Conservation (phyloP, 2,329 filamentous ascomycete genomes). For the Colletotrichum graminicola region DNA sequence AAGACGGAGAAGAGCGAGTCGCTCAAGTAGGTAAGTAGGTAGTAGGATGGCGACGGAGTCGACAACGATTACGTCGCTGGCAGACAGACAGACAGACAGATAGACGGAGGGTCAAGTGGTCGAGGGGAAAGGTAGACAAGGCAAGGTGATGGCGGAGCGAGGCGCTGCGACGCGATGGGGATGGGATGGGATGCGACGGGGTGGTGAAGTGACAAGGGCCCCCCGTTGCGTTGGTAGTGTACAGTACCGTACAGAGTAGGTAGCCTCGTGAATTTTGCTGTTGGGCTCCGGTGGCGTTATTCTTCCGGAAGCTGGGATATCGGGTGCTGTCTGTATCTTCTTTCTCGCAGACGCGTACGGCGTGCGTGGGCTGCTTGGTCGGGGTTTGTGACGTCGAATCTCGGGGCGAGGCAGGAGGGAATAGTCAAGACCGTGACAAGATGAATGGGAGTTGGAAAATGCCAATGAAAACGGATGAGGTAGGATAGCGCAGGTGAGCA, state of each 20-base stretch:
- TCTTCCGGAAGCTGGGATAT: neutral
- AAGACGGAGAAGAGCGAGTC: conserved; percentile 1
- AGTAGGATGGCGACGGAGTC: conserved; percentile 13
- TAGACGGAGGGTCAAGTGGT: neutral
- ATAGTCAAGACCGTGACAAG: neutral
- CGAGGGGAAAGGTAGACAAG: conserved; percentile 5
- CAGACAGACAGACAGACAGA: neutral
- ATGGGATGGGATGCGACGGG: conserved; percentile 8
- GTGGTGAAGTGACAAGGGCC: conserved; percentile 2
- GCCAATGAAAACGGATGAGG: conserved; percentile 11
- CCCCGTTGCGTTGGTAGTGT: neutral
- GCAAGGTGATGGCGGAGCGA: conserved; percentile 21
- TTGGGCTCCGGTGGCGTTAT: conserved; percentile 3
- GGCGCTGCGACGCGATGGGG: conserved; percentile 20
- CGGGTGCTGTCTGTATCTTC: neutral
- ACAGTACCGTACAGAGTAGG: neutral
- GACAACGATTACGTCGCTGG: conserved; percentile 2
- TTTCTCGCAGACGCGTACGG: neutral
- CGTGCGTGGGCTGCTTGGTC: neutral
- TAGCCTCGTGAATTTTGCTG: conserved; percentile 13
- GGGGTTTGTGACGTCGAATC: neutral
- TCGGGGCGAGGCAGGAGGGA: neutral
- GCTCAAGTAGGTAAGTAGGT: conserved; percentile 1
- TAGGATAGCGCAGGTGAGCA: conserved; percentile 22
- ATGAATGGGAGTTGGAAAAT: neutral